Evolutionary conservation across 1,284 basidiomycete genomes (phyloP).

Genomic region (Sporisorium reilianum): DNA sequence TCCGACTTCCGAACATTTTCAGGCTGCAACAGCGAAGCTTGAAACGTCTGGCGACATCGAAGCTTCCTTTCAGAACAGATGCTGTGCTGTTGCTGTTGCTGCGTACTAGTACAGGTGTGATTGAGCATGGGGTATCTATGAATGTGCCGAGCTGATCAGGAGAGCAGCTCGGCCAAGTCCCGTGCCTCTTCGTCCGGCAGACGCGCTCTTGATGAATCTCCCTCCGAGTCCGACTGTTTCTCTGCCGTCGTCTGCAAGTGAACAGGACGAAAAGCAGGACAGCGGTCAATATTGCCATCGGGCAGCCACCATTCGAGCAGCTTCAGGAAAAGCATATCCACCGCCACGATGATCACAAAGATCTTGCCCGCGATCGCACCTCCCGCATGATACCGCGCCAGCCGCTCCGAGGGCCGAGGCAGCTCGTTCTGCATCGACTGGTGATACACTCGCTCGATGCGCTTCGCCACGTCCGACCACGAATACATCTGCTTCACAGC

Average conservation of each 20-base stretch:
- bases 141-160: neutral
- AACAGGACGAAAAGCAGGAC: slow-evolving; percentile 15
- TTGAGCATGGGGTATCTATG: too few relatives aligned
- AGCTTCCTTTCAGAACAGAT: neutral
- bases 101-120: neutral
- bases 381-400: slow-evolving; percentile 73
- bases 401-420: slow-evolving; percentile 41
- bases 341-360: slow-evolving; percentile 81
- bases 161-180: slow-evolving; percentile 16
- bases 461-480: slow-evolving; percentile 82
- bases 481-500: slow-evolving; percentile 85
- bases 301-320: slow-evolving; percentile 74
- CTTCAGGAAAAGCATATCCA: slow-evolving; percentile 82
- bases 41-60: slow-evolving; percentile 1
- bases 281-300: slow-evolving; percentile 22
- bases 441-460: slow-evolving; percentile 86
- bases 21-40: neutral
- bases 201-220: neutral
- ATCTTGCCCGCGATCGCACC: slow-evolving; percentile 82
- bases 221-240: neutral
- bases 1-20: slow-evolving; percentile 14
- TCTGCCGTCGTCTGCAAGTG: slow-evolving; percentile 5
- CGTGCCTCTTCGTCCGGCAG: slow-evolving; percentile 14
- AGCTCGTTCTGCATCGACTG: slow-evolving; percentile 73
- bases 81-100: neutral